Conservation (phyloP, 2,329 filamentous ascomycete genomes). For the Amesomyces nigricolor region DNA sequence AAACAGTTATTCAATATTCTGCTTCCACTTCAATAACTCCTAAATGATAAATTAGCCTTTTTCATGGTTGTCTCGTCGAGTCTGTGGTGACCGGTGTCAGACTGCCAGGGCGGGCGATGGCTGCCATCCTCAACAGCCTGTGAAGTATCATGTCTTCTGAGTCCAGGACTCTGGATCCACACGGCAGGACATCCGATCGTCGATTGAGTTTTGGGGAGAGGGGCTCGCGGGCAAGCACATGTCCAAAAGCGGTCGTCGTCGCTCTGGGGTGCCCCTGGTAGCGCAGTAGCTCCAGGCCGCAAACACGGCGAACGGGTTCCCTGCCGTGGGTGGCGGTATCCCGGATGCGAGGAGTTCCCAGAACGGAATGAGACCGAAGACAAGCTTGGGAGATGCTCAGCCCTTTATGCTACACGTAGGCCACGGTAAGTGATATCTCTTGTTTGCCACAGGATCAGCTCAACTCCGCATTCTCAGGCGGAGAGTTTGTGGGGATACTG, state of each 20-base stretch:
- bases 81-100: too few species aligned
- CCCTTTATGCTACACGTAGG: not conserved
- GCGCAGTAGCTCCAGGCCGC: not conserved
- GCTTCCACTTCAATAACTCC: too few species aligned
- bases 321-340: not conserved
- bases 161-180: not conserved
- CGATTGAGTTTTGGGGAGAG: not conserved
- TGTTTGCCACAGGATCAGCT: constrained; percentile 5
- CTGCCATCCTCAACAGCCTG: too few species aligned
- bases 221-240: not conserved
- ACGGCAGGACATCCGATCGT: not conserved
- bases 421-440: constrained; percentile 1
- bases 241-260: not conserved
- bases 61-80: too few species aligned
- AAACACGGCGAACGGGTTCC: not conserved
- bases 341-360: constrained; percentile 6
- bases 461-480: not conserved
- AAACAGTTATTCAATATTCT: too few species aligned
- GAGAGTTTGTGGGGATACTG: not conserved
- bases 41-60: too few species aligned
- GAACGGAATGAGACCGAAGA: constrained; percentile 3
- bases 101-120: too few species aligned
- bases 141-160: too few species aligned
- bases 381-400: not conserved
- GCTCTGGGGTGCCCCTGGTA: not conserved